A percentile compares a stretch with the other conserved stretches of the same genome.
phyloP scores from a whole-genome alignment of 768 basidiomycete genomes.

The Phanerochaete carnosa region DNA sequence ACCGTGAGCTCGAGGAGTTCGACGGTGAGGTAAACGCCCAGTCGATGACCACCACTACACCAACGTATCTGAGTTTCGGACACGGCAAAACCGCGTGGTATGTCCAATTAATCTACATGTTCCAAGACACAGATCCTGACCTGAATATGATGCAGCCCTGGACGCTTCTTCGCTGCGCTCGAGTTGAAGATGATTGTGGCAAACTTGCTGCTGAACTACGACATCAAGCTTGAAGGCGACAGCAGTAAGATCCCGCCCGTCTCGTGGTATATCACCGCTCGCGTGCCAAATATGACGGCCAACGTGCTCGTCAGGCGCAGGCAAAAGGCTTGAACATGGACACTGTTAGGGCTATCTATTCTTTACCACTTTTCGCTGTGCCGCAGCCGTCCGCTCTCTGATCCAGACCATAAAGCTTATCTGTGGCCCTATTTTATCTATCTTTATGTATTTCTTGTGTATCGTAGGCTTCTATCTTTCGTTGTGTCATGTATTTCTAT shows the following conservation, averaged over 20 bases:
- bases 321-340: background rate
- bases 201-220: slow-evolving; percentile 29
- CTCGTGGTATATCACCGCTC: background rate
- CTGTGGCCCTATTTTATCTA: too few species aligned
- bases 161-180: slow-evolving; percentile 32
- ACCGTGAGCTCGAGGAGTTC: background rate
- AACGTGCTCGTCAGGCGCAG: slow-evolving; percentile 19
- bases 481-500: too few species aligned
- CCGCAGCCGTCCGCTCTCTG: too few species aligned
- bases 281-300: slow-evolving; percentile 8
- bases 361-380: too few species aligned
- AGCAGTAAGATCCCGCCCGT: slow-evolving; percentile 9
- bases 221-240: slow-evolving; percentile 27
- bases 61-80: slow-evolving; percentile 22
- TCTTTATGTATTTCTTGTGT: too few species aligned
- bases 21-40: background rate
- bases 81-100: slow-evolving; percentile 25
- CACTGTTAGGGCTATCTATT: too few species aligned
- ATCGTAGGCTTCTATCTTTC: too few species aligned
- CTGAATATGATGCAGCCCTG: slow-evolving; percentile 24
- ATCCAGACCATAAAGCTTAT: too few species aligned
- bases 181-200: slow-evolving; percentile 34
- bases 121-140: background rate
- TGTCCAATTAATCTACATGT: background rate
- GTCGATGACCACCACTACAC: slow-evolving; percentile 11